Evolutionary conservation across 2,329 filamentous ascomycete genomes (phyloP).

Genomic region (Teratosphaeria nubilosa): DNA sequence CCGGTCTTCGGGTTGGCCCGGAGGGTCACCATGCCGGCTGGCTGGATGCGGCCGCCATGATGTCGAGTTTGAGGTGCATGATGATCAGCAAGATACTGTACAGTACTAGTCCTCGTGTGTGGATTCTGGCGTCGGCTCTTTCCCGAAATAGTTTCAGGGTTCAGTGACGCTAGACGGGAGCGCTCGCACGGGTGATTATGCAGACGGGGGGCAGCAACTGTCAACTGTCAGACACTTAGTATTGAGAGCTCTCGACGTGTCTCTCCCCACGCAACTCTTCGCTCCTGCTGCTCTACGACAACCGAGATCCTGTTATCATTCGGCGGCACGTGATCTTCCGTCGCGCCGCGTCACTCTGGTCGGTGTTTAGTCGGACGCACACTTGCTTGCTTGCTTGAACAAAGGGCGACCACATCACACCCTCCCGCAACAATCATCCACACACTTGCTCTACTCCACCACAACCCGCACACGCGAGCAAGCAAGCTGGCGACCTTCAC

Average conservation of each 20-base stretch:
- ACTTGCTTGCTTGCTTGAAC: neutral
- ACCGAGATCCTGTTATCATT: neutral
- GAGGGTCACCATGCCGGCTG: neutral
- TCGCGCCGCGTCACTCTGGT: too few relatives aligned
- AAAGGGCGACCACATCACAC: too few relatives aligned
- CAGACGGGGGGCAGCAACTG: too few relatives aligned
- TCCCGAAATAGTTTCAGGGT: neutral
- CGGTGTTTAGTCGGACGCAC: neutral
- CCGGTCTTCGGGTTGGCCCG: neutral
- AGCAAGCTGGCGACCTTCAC: slow-evolving; percentile 4
- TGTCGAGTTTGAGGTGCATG: neutral
- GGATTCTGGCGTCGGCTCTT: too few relatives aligned
- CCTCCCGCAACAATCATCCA: neutral
- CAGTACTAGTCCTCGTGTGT: too few relatives aligned
- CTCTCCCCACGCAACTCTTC: too few relatives aligned
- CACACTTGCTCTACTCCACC: neutral
- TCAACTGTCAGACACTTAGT: neutral
- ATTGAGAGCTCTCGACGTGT: too few relatives aligned
- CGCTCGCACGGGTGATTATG: too few relatives aligned
- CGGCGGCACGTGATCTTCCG: neutral
- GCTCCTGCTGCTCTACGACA: too few relatives aligned
- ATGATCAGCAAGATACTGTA: neutral
- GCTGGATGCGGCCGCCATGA: neutral
- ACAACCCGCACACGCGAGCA: neutral
- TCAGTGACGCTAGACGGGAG: neutral